A percentile compares a stretch with the other conserved stretches of the same genome.
These are phyloP conservation scores for Vitis hybrid DNA, from an alignment of 177 flowering plant genomes.

Conservation along the genomic window DNA sequence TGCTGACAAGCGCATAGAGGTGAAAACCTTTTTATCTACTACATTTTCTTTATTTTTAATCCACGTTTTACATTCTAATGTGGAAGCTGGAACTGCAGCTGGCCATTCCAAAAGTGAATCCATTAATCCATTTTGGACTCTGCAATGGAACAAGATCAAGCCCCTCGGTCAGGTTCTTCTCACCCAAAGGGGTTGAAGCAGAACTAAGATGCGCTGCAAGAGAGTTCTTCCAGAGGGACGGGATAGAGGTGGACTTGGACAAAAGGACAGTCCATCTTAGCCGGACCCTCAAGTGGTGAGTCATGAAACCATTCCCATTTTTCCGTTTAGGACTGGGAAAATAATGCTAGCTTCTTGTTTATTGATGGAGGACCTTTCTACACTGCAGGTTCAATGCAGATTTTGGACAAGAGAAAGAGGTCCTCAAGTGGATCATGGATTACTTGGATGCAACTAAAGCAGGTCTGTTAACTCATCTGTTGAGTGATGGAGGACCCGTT, in stretches of 20 bases:
- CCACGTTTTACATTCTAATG: neutral
- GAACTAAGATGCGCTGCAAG: slow-evolving; percentile 71
- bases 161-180: slow-evolving; percentile 75
- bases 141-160: slow-evolving; percentile 83
- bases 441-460: slow-evolving; percentile 82
- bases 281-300: slow-evolving; percentile 78
- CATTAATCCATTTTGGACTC: slow-evolving; percentile 81
- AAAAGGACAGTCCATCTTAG: slow-evolving; percentile 74
- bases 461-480: slow-evolving; percentile 83
- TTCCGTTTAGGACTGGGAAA: no score
- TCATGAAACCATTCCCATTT: neutral
- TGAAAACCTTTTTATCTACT: slow-evolving; percentile 21
- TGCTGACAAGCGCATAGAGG: slow-evolving; percentile 75
- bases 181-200: slow-evolving; percentile 61
- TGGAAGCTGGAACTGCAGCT: slow-evolving; percentile 41
- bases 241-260: slow-evolving; percentile 64
- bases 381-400: slow-evolving; percentile 68
- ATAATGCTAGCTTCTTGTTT: no score
- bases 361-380: no score
- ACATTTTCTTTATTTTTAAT: neutral
- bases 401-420: slow-evolving; percentile 74
- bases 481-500: slow-evolving; percentile 69
- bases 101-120: slow-evolving; percentile 57
- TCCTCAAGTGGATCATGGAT: slow-evolving; percentile 67
- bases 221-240: slow-evolving; percentile 69